phyloP scores from a whole-genome alignment of 2,329 filamentous ascomycete genomes.

The Botrytis fabae region DNA sequence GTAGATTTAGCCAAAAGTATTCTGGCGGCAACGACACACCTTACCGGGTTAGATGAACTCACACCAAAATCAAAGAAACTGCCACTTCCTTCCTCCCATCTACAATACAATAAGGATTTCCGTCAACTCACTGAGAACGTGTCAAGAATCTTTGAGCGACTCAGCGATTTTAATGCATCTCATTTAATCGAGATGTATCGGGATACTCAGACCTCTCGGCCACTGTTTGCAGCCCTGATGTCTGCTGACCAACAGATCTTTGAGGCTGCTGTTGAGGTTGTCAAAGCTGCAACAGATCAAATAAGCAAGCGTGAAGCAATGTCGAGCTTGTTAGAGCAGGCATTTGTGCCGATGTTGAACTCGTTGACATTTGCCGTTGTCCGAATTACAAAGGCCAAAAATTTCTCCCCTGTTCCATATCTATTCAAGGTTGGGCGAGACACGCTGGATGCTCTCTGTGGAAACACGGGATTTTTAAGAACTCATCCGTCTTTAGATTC shows the following conservation, averaged over 20 bases:
- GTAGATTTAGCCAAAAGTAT: conserved; percentile 74
- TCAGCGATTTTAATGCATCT: conserved; percentile 72
- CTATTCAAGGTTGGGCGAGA: conserved; percentile 59
- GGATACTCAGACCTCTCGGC: conserved; percentile 66
- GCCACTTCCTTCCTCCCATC: conserved; percentile 55
- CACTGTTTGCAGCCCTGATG: conserved; percentile 76
- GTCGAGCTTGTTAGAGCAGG: conserved; percentile 48
- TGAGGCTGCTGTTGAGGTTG: conserved; percentile 75
- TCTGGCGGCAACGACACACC: conserved; percentile 56
- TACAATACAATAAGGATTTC: conserved; percentile 77
- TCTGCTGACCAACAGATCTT: conserved; percentile 78
- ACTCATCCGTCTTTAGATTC: conserved; percentile 31
- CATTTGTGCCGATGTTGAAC: conserved; percentile 48
- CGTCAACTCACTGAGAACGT: conserved; percentile 62
- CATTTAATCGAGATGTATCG: conserved; percentile 71
- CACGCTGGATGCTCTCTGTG: conserved; percentile 57
- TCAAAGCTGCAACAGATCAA: conserved; percentile 79
- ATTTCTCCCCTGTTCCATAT: conserved; percentile 59
- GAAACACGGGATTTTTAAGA: conserved; percentile 53
- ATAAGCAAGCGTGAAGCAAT: conserved; percentile 53
- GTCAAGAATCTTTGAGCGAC: conserved; percentile 71
- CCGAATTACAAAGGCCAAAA: conserved; percentile 46
- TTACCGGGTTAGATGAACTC: conserved; percentile 77
- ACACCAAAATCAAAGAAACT: conserved; percentile 35
- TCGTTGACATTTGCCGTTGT: conserved; percentile 48